These are phyloP conservation scores for Austroboletus niveus DNA, from an alignment of 1,284 basidiomycete species.

Conservation along the genomic window DNA sequence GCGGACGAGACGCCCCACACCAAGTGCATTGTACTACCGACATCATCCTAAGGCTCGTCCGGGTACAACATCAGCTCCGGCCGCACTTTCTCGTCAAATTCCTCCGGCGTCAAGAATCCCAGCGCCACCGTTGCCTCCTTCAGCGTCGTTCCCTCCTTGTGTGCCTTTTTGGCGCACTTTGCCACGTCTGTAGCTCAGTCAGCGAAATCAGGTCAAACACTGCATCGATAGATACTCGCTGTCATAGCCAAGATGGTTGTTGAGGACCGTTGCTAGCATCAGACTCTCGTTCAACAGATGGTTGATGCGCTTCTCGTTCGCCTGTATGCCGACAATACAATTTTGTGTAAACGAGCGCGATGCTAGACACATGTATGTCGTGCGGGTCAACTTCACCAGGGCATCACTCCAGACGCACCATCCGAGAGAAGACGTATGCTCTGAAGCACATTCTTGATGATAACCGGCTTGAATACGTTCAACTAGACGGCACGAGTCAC, in stretches of 20 bases:
- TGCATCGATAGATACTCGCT: slow-evolving; percentile 57
- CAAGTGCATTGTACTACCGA: not conserved
- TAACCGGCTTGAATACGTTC: slow-evolving; percentile 99
- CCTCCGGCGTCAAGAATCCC: slow-evolving; percentile 84
- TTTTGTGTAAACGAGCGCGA: slow-evolving; percentile 94
- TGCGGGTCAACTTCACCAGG: not conserved
- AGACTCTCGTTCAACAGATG: slow-evolving; percentile 90
- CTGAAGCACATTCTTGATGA: slow-evolving; percentile 97
- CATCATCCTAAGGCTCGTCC: slow-evolving; percentile 42
- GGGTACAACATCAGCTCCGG: slow-evolving; percentile 89
- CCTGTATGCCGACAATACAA: slow-evolving; percentile 94
- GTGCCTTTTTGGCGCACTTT: slow-evolving; percentile 98
- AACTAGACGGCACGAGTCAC: slow-evolving; percentile 47
- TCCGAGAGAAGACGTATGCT: slow-evolving; percentile 93
- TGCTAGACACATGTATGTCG: slow-evolving; percentile 39
- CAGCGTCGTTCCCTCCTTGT: slow-evolving; percentile 95
- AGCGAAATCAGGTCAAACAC: slow-evolving; percentile 2
- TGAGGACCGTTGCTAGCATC: slow-evolving; percentile 96
- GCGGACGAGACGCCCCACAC: slow-evolving; percentile 17
- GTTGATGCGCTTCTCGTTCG: slow-evolving; percentile 92
- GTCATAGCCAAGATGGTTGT: slow-evolving; percentile 92
- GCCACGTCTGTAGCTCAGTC: slow-evolving; percentile 74
- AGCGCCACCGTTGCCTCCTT: slow-evolving; percentile 92
- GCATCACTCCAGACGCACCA: slow-evolving; percentile 46
- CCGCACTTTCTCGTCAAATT: slow-evolving; percentile 94